Percentiles rank a stretch among this genome's conserved stretches.
Conservation (phyloP, 176 grass and related monocot genomes). For the Tuctoria greenei region DNA sequence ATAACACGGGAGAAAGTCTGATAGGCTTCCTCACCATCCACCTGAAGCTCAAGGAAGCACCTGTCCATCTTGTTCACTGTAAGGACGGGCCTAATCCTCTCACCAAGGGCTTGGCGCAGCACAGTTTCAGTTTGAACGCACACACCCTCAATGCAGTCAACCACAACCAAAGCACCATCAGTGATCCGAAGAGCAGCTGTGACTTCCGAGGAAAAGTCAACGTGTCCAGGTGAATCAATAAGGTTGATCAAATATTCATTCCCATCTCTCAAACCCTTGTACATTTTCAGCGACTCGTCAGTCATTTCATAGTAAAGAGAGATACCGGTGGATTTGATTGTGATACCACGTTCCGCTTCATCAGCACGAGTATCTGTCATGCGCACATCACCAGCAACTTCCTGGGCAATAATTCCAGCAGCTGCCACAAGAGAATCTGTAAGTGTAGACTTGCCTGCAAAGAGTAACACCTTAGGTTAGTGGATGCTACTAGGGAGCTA, state of each 20-base stretch:
- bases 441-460: constrained; percentile 76
- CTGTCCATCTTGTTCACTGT: no score
- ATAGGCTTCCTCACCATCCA: no score
- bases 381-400: constrained; percentile 76
- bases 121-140: no score
- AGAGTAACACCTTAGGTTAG: background rate
- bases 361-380: constrained; percentile 81
- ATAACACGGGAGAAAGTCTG: no score
- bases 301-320: constrained; percentile 82
- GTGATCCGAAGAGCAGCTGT: no score
- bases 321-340: constrained; percentile 82
- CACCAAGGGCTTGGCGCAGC: no score
- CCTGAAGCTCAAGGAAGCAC: no score
- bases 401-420: constrained; percentile 75
- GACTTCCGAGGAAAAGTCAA: no score
- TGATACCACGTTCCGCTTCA: constrained; percentile 70
- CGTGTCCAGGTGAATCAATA: constrained; percentile 74
- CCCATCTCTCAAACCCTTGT: constrained; percentile 54
- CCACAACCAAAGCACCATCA: no score
- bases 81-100: no score
- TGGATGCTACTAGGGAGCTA: background rate
- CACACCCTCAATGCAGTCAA: no score
- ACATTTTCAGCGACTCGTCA: constrained; percentile 56
- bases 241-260: constrained; percentile 78
- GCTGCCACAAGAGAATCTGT: constrained; percentile 82